phyloP scores from a whole-genome alignment of 2,329 filamentous ascomycete species.

The Beauveria rudraprayagi region DNA sequence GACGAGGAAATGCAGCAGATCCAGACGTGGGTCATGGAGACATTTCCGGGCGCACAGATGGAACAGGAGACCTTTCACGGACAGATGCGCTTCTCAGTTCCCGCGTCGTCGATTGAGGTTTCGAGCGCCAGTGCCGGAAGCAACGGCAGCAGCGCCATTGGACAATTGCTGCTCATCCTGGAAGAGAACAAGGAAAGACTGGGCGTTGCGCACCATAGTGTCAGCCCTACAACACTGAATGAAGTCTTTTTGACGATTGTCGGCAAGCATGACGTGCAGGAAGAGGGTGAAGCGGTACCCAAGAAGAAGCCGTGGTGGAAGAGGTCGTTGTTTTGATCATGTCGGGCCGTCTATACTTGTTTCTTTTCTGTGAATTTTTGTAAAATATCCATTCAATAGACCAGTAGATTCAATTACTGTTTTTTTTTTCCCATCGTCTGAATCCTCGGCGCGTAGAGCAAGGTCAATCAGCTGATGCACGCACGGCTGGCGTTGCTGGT shows the following conservation, averaged over 20 bases:
- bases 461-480: not conserved
- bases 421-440: not conserved
- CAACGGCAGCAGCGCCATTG: conserved; percentile 42
- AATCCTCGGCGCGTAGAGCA: not conserved
- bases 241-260: conserved; percentile 82
- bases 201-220: conserved; percentile 72
- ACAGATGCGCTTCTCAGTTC: conserved; percentile 21
- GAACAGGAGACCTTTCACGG: conserved; percentile 48
- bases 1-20: conserved; percentile 57
- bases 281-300: conserved; percentile 47
- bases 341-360: not conserved
- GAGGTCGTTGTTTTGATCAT: conserved; percentile 9
- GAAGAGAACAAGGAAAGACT: conserved; percentile 59
- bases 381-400: not conserved
- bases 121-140: conserved; percentile 14
- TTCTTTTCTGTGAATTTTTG: conserved; percentile 8
- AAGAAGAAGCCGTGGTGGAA: conserved; percentile 19
- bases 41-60: conserved; percentile 53
- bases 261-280: conserved; percentile 62
- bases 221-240: conserved; percentile 76
- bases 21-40: conserved; percentile 50
- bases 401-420: not conserved
- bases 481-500: not conserved
- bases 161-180: conserved; percentile 59
- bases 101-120: conserved; percentile 18